phyloP scores from a whole-genome alignment of 2,329 filamentous ascomycete genomes.

The Rutstroemia sp. region DNA sequence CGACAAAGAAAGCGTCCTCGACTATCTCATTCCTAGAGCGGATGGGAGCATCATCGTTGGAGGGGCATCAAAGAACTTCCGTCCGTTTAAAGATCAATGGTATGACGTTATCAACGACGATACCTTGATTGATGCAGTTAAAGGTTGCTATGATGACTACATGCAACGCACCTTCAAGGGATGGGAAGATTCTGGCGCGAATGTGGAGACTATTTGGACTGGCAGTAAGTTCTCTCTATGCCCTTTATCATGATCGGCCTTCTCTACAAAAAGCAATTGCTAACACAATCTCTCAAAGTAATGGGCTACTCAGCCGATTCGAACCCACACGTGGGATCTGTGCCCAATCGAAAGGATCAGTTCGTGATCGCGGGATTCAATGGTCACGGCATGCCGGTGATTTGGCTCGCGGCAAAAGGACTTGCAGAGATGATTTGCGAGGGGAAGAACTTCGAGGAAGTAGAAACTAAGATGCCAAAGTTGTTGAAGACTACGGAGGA shows the following conservation, averaged over 20 bases:
- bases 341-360: not conserved
- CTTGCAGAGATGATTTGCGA: slow-evolving; percentile 34
- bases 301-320: slow-evolving; percentile 9
- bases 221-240: not conserved
- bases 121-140: slow-evolving; percentile 33
- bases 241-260: not conserved
- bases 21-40: slow-evolving; percentile 26
- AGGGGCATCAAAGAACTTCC: slow-evolving; percentile 34
- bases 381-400: slow-evolving; percentile 10
- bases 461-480: slow-evolving; percentile 24
- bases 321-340: not conserved
- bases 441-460: slow-evolving; percentile 26
- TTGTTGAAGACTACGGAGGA: slow-evolving; percentile 30
- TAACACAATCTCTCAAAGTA: not conserved
- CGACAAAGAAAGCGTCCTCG: slow-evolving; percentile 5
- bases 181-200: slow-evolving; percentile 38
- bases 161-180: slow-evolving; percentile 31
- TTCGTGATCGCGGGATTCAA: slow-evolving; percentile 9
- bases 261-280: no score
- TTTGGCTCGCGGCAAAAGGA: slow-evolving; percentile 34
- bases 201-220: slow-evolving; percentile 27
- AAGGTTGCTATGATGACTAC: slow-evolving; percentile 38
- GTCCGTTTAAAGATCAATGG: slow-evolving; percentile 31
- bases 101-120: slow-evolving; percentile 40
- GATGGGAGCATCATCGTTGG: slow-evolving; percentile 32